Evolutionary conservation across 1,284 basidiomycete species (phyloP).

Genomic region (Moniliophthora roreri): DNA sequence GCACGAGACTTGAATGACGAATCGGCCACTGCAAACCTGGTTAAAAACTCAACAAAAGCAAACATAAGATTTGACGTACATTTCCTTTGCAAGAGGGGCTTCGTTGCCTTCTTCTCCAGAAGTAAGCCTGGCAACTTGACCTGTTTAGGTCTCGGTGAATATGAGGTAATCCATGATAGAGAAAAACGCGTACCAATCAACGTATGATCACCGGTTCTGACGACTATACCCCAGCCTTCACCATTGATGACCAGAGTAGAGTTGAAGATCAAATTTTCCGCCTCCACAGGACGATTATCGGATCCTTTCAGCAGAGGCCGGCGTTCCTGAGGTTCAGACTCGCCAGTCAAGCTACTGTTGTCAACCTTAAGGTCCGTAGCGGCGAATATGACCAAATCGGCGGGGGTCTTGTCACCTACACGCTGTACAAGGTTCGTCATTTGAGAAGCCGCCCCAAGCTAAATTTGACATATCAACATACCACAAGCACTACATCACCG

Average conservation of each 20-base stretch:
- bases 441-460: neutral
- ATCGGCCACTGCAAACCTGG: constrained; percentile 44
- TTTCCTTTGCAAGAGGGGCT: constrained; percentile 65
- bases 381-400: constrained; percentile 60
- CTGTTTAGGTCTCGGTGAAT: constrained; percentile 30
- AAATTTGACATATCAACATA: constrained; percentile 27
- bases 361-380: constrained; percentile 66
- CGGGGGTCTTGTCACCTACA: constrained; percentile 69
- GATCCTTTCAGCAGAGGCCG: constrained; percentile 46
- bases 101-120: constrained; percentile 63
- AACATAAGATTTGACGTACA: constrained; percentile 38
- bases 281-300: constrained; percentile 52
- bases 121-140: constrained; percentile 65
- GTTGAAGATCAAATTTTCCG: constrained; percentile 68
- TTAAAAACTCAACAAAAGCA: neutral
- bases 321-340: constrained; percentile 69
- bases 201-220: constrained; percentile 66
- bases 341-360: constrained; percentile 69
- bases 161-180: neutral
- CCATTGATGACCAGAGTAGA: constrained; percentile 68
- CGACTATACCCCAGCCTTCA: constrained; percentile 68
- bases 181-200: constrained; percentile 47
- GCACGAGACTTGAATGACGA: constrained; percentile 58
- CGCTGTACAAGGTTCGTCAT: constrained; percentile 35
- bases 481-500: constrained; percentile 67